Evolutionary conservation across 1,284 basidiomycete genomes (phyloP).

Genomic region (Microbotryum saponariae): DNA sequence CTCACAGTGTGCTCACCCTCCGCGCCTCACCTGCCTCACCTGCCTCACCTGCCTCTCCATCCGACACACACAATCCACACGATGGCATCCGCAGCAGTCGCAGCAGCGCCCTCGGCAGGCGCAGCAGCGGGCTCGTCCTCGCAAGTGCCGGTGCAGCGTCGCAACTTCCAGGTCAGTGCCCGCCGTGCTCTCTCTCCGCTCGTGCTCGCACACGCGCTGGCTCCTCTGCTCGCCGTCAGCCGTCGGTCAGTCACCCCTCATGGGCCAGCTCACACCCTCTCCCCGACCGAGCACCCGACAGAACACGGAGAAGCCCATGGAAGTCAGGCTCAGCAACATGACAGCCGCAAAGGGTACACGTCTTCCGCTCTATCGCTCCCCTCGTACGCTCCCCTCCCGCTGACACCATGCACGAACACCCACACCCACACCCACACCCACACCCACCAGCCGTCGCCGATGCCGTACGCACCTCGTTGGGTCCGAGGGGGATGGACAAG

Average conservation of each 20-base stretch:
- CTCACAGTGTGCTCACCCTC: too few relatives aligned
- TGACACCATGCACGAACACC: not conserved
- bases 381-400: not conserved
- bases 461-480: conserved; percentile 91
- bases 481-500: conserved; percentile 92
- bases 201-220: too few relatives aligned
- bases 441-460: conserved; percentile 76
- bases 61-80: conserved; percentile 1
- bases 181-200: not conserved
- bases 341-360: conserved; percentile 82
- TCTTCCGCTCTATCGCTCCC: not conserved
- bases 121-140: conserved; percentile 34
- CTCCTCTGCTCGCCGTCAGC: not conserved
- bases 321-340: conserved; percentile 89
- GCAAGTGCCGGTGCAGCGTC: conserved; percentile 49
- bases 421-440: too few relatives aligned
- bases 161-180: conserved; percentile 15
- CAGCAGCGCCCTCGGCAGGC: too few relatives aligned
- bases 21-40: too few relatives aligned
- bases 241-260: conserved; percentile 41
- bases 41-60: too few relatives aligned
- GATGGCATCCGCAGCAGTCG: conserved; percentile 31
- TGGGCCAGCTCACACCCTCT: conserved; percentile 23
- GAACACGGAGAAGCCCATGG: conserved; percentile 76
- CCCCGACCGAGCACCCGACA: not conserved